These are phyloP conservation scores for Wallacemonas sp. DNA, from an alignment of 208 protist species.

Conservation along the genomic window DNA sequence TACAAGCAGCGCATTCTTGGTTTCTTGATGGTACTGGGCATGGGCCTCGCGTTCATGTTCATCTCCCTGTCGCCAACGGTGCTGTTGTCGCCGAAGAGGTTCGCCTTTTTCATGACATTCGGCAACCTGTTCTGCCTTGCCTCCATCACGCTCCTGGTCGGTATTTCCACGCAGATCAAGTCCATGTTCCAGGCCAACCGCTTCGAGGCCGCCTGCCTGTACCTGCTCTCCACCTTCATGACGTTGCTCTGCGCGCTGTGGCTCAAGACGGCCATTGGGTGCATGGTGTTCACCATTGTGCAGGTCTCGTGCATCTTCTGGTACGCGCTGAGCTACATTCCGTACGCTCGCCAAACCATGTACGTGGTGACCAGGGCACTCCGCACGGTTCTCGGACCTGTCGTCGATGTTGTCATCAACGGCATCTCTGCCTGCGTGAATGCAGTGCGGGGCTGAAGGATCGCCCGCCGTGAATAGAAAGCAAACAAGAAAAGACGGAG, in stretches of 20 bases:
- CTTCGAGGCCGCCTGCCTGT: conserved; percentile 71
- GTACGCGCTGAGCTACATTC: conserved; percentile 91
- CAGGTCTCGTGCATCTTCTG: conserved; percentile 79
- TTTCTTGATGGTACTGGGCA: conserved; percentile 83
- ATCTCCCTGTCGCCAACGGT: conserved; percentile 69
- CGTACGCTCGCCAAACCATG: conserved; percentile 76
- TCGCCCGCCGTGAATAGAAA: too few relatives aligned
- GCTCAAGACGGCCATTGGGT: conserved; percentile 55
- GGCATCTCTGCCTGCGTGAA: conserved; percentile 31
- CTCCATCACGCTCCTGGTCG: conserved; percentile 91
- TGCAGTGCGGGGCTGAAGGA: neutral
- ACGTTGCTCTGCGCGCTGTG: conserved; percentile 74
- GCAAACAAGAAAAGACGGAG: too few relatives aligned
- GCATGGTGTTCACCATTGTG: conserved; percentile 59
- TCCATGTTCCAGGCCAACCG: conserved; percentile 84
- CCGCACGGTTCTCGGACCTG: conserved; percentile 22
- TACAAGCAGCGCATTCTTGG: conserved; percentile 81
- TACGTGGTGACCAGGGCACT: conserved; percentile 15
- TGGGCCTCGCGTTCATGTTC: conserved; percentile 82
- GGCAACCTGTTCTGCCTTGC: conserved; percentile 86
- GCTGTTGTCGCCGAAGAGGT: conserved; percentile 77
- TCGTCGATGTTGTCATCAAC: conserved; percentile 30
- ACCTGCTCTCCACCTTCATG: conserved; percentile 61
- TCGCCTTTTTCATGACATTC: conserved; percentile 91
- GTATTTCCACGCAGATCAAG: conserved; percentile 61